These are phyloP conservation scores for Coffea eugenioides DNA, from an alignment of 257 asterid species.

Conservation along the genomic window DNA sequence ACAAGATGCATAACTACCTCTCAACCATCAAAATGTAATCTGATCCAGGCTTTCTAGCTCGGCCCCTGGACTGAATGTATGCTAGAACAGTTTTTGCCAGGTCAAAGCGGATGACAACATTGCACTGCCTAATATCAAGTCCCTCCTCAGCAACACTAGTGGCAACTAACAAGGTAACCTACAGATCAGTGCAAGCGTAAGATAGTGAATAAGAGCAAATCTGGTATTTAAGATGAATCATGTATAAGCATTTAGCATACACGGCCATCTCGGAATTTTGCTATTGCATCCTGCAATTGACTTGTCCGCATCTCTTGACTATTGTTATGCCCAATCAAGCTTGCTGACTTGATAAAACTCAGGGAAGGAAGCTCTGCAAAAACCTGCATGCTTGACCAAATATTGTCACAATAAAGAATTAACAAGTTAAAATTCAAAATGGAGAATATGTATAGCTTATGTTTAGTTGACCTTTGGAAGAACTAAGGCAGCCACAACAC, in stretches of 20 bases:
- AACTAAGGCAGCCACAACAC: slow-evolving; percentile 95
- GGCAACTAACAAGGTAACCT: slow-evolving; percentile 97
- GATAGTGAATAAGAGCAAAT: slow-evolving; percentile 6
- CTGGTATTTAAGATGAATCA: slow-evolving; percentile 7
- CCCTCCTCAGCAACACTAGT: slow-evolving; percentile 99
- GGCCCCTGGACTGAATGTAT: slow-evolving; percentile 97
- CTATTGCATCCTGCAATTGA: slow-evolving; percentile 96
- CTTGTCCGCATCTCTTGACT: slow-evolving; percentile 96
- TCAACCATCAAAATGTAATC: slow-evolving; percentile 99
- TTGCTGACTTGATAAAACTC: slow-evolving; percentile 85
- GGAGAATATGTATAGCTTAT: slow-evolving; percentile 1
- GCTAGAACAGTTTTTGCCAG: slow-evolving; percentile 99
- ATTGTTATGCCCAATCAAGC: slow-evolving; percentile 93
- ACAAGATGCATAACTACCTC: slow-evolving; percentile 54
- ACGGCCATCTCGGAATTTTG: slow-evolving; percentile 97
- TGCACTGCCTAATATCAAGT: slow-evolving; percentile 97
- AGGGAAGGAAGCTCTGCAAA: slow-evolving; percentile 92
- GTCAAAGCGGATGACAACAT: slow-evolving; percentile 98
- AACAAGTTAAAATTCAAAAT: slow-evolving; percentile 10
- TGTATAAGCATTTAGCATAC: slow-evolving; percentile 48
- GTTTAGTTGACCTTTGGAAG: slow-evolving; percentile 79
- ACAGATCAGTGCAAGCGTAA: slow-evolving; percentile 23
- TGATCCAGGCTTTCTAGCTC: slow-evolving; percentile 99
- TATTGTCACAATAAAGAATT: slow-evolving; percentile 23
- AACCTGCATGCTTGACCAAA: slow-evolving; percentile 52